Evolutionary conservation across 331 rosid genomes (phyloP).

Genomic region (Phaseolus coccineus): DNA sequence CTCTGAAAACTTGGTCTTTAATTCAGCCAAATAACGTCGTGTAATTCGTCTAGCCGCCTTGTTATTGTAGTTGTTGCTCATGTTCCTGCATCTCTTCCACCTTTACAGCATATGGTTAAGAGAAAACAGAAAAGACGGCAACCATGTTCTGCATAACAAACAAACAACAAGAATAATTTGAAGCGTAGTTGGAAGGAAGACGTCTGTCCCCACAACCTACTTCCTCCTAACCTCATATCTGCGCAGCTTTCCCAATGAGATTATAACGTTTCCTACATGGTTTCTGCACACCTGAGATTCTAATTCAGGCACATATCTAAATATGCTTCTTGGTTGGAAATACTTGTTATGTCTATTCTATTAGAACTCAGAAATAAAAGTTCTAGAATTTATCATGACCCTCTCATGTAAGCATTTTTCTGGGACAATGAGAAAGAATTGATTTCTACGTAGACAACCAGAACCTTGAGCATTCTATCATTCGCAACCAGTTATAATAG

Average conservation of each 20-base stretch:
- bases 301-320: background rate
- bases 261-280: background rate
- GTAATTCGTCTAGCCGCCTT: too few relatives aligned
- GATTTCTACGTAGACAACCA: background rate
- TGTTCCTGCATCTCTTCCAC: too few relatives aligned
- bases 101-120: too few relatives aligned
- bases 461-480: background rate
- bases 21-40: too few relatives aligned
- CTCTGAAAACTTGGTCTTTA: too few relatives aligned
- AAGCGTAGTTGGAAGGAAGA: too few relatives aligned
- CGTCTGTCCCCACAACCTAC: background rate
- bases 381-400: background rate
- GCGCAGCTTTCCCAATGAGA: background rate
- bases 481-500: background rate
- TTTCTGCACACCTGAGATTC: background rate
- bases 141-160: too few relatives aligned
- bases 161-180: too few relatives aligned
- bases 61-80: too few relatives aligned
- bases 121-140: too few relatives aligned
- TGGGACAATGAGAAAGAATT: background rate
- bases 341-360: background rate
- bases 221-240: background rate
- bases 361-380: background rate
- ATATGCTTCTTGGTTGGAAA: conserved; percentile 10
- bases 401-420: background rate